These are phyloP conservation scores for Tetrapisispora fleetii DNA, from an alignment of 805 yeast species.

Conservation along the genomic window DNA sequence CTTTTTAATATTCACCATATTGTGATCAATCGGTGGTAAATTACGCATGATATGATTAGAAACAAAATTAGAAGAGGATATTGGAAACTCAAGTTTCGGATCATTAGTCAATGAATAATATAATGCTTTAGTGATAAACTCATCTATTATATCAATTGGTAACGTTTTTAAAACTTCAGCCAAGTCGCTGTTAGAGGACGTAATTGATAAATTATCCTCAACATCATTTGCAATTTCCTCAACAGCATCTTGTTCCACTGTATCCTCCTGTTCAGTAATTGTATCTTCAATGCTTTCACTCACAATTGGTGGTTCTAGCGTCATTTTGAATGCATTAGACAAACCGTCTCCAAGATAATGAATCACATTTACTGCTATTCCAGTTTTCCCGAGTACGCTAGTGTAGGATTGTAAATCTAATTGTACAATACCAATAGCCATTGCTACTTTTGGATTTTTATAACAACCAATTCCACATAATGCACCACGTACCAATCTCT, in stretches of 20 bases:
- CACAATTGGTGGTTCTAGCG: slow-evolving; percentile 34
- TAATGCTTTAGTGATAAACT: slow-evolving; percentile 61
- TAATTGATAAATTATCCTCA: slow-evolving; percentile 1
- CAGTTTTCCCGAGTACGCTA: slow-evolving; percentile 52
- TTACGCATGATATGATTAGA: slow-evolving; percentile 58
- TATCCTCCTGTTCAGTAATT: slow-evolving; percentile 4
- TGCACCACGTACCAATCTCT: slow-evolving; percentile 37
- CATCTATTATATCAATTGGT: slow-evolving; percentile 59
- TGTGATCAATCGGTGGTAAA: slow-evolving; percentile 55
- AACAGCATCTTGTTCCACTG: slow-evolving; percentile 3
- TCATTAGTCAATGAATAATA: slow-evolving; percentile 56
- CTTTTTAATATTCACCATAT: slow-evolving; percentile 53
- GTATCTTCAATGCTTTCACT: slow-evolving; percentile 7
- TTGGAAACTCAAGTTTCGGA: slow-evolving; percentile 46
- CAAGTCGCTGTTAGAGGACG: slow-evolving; percentile 20
- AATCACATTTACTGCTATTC: slow-evolving; percentile 68
- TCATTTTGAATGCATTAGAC: slow-evolving; percentile 38
- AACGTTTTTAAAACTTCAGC: slow-evolving; percentile 35
- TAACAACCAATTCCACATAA: slow-evolving; percentile 65
- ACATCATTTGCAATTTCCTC: slow-evolving; percentile 4
- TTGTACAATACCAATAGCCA: slow-evolving; percentile 62
- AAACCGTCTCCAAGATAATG: slow-evolving; percentile 64
- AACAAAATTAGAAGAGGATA: slow-evolving; percentile 66
- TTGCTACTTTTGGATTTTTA: slow-evolving; percentile 48
- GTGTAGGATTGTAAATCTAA: slow-evolving; percentile 37